These are phyloP conservation scores for Venturia pyrina DNA, from an alignment of 2,329 filamentous ascomycete genomes.

Conservation along the genomic window DNA sequence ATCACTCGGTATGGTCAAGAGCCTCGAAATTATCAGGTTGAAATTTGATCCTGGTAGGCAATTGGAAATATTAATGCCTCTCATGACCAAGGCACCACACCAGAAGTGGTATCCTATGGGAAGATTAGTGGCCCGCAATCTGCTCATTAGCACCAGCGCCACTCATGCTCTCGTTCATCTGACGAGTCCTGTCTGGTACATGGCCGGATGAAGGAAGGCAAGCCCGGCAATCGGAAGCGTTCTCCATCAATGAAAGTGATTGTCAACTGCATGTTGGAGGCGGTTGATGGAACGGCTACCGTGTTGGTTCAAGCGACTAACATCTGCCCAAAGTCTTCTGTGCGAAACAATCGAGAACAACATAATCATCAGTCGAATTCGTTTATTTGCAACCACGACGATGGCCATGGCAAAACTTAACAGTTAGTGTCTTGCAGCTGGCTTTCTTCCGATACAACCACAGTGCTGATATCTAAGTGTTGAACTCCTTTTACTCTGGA, in stretches of 20 bases:
- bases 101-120: neutral
- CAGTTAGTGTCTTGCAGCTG: neutral
- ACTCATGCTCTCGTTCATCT: neutral
- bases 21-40: neutral
- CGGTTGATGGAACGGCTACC: neutral
- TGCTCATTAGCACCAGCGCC: neutral
- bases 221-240: neutral
- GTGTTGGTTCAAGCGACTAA: neutral
- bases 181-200: neutral
- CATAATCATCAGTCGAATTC: neutral
- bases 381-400: neutral
- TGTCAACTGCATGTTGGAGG: neutral
- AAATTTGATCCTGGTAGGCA: neutral
- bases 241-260: neutral
- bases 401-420: neutral
- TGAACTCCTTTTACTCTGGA: neutral
- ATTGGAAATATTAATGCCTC: neutral
- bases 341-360: neutral
- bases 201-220: neutral
- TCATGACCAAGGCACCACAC: neutral
- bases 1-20: neutral
- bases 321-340: neutral
- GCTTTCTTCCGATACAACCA: neutral
- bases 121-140: neutral
- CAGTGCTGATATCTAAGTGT: neutral